phyloP scores from a whole-genome alignment of 2,329 filamentous ascomycete species.

The Colletotrichum nymphaeae region DNA sequence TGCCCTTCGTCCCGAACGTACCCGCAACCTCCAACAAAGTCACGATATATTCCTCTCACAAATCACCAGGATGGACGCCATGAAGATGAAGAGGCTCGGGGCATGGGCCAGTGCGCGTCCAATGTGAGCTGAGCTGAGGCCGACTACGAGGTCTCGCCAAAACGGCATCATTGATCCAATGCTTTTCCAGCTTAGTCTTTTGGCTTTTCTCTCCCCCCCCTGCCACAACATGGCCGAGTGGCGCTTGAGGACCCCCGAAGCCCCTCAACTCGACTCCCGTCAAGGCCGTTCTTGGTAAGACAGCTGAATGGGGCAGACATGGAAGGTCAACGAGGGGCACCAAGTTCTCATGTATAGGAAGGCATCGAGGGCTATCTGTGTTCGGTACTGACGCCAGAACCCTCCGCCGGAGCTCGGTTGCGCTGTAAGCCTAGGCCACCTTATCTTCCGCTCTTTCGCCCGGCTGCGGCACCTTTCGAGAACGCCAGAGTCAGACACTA shows the following conservation, averaged over 20 bases:
- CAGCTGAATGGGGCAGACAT: neutral
- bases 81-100: neutral
- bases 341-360: neutral
- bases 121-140: neutral
- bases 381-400: neutral
- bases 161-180: neutral
- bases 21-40: too few relatives aligned
- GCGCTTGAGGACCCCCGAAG: neutral
- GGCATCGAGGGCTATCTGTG: neutral
- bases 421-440: neutral
- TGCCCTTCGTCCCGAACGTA: too few relatives aligned
- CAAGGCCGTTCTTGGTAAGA: neutral
- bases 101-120: neutral
- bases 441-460: neutral
- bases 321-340: neutral
- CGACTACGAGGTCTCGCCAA: neutral
- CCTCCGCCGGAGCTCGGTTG: neutral
- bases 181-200: neutral
- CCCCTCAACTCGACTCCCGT: neutral
- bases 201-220: neutral
- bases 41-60: neutral
- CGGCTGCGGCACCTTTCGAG: slow-evolving; percentile 5
- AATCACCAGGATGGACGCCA: too few relatives aligned
- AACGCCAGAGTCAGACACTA: slow-evolving; percentile 13
- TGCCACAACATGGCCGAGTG: neutral